A percentile compares a stretch with the other conserved stretches of the same genome.
These are phyloP conservation scores for Lactifluus volemus DNA, from an alignment of 768 basidiomycete species.

Conservation along the genomic window DNA sequence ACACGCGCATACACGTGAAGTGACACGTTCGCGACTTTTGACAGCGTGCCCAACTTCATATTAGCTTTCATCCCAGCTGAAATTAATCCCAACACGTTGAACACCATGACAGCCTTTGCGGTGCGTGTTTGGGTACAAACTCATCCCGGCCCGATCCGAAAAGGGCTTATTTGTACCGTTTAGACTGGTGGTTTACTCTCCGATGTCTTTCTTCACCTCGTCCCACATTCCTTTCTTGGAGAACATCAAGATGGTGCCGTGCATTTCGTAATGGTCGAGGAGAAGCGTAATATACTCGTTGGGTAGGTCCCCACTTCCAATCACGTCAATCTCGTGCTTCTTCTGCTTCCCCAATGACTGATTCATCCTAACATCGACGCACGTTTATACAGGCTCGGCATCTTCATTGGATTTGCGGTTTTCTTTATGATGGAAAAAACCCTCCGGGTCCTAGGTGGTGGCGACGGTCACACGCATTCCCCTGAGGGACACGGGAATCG, in stretches of 20 bases:
- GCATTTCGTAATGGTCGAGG: conserved; percentile 78
- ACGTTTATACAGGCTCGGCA: conserved; percentile 47
- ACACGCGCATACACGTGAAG: conserved; percentile 10
- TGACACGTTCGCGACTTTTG: conserved; percentile 18
- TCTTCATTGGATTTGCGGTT: conserved; percentile 79
- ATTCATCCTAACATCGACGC: conserved; percentile 10
- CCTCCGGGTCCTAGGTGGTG: conserved; percentile 67
- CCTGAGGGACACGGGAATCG: conserved; percentile 40
- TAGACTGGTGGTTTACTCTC: conserved; percentile 87
- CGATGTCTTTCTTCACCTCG: conserved; percentile 86
- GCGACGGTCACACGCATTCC: conserved; percentile 51
- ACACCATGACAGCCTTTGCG: conserved; percentile 92
- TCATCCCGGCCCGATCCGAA: not conserved
- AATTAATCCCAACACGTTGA: conserved; percentile 76
- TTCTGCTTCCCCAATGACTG: not conserved
- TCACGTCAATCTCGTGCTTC: not conserved
- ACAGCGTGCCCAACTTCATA: conserved; percentile 87
- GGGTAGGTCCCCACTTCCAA: conserved; percentile 44
- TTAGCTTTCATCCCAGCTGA: conserved; percentile 89
- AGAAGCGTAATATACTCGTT: conserved; percentile 84
- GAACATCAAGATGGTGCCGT: conserved; percentile 68
- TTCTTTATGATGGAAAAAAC: conserved; percentile 95
- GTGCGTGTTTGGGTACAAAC: conserved; percentile 34
- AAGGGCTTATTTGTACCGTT: conserved; percentile 8
- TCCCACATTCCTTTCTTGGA: conserved; percentile 89